Conservation (phyloP, 1,284 basidiomycete genomes). For the Meripilus lineatus region DNA sequence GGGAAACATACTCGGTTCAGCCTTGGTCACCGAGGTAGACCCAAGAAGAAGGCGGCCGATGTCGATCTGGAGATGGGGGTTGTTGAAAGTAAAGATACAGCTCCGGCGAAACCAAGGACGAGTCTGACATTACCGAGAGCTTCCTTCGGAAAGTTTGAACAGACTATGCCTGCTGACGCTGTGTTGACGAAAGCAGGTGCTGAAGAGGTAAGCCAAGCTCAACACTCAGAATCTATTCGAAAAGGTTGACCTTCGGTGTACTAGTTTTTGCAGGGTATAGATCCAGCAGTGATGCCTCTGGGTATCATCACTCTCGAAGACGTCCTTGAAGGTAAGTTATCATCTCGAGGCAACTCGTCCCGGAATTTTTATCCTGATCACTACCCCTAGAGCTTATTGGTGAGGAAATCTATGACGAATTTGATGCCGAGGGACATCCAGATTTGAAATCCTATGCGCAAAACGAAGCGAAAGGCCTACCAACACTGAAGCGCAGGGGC, state of each 20-base stretch:
- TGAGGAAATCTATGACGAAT: conserved; percentile 89
- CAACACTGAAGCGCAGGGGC: conserved; percentile 19
- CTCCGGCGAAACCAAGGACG: conserved; percentile 7
- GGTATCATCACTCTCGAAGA: conserved; percentile 94
- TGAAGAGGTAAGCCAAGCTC: conserved; percentile 45
- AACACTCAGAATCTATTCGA: not conserved
- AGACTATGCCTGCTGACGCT: conserved; percentile 81
- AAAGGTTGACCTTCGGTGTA: not conserved
- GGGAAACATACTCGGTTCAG: conserved; percentile 18
- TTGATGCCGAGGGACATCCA: conserved; percentile 59
- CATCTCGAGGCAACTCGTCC: conserved; percentile 6
- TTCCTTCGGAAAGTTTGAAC: conserved; percentile 48
- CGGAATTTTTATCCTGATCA: conserved; percentile 5
- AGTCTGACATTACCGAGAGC: conserved; percentile 27
- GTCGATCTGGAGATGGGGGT: conserved; percentile 39
- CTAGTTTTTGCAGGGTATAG: conserved; percentile 72
- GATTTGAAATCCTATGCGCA: conserved; percentile 51
- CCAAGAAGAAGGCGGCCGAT: conserved; percentile 23
- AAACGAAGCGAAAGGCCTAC: conserved; percentile 15
- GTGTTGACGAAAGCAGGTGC: conserved; percentile 67
- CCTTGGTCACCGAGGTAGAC: conserved; percentile 9
- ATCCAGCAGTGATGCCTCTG: conserved; percentile 72
- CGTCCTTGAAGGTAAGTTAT: conserved; percentile 75
- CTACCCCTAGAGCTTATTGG: conserved; percentile 69
- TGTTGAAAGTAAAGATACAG: conserved; percentile 23